Percentiles rank a stretch among this genome's conserved stretches.
These are phyloP conservation scores for Nitzschia palea DNA, from an alignment of 108 stramenopile species.

Conservation along the genomic window DNA sequence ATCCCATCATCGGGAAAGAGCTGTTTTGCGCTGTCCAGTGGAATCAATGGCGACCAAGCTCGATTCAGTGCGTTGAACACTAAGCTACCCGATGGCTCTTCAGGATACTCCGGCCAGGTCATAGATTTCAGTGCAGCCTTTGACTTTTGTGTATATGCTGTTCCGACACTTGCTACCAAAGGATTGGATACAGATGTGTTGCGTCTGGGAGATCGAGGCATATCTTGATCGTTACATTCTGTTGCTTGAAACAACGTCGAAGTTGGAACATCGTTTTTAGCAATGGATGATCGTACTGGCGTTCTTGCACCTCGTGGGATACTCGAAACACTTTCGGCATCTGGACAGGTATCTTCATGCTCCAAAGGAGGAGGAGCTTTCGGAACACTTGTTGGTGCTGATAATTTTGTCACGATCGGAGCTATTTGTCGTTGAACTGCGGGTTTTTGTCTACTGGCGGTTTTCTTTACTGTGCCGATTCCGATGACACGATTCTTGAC, in stretches of 20 bases:
- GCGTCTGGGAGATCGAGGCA: neutral
- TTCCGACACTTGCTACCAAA: conserved; percentile 3
- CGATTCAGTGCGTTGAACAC: conserved; percentile 51
- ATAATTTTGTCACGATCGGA: conserved; percentile 57
- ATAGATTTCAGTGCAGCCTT: conserved; percentile 25
- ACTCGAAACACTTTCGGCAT: neutral
- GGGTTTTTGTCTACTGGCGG: conserved; percentile 58
- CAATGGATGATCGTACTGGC: neutral
- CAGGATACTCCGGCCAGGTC: conserved; percentile 84
- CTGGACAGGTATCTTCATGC: neutral
- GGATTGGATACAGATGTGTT: conserved; percentile 18
- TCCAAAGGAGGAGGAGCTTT: neutral
- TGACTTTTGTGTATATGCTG: conserved; percentile 20
- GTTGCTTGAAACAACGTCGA: too few relatives aligned
- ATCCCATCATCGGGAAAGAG: conserved; percentile 76
- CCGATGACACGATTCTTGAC: conserved; percentile 43
- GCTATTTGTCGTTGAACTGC: conserved; percentile 78
- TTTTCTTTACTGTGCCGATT: conserved; percentile 41
- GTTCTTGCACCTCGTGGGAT: neutral
- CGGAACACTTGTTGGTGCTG: conserved; percentile 4
- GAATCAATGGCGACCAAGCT: conserved; percentile 61
- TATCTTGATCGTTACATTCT: too few relatives aligned
- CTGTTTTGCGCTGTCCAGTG: conserved; percentile 32
- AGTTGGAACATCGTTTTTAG: neutral
- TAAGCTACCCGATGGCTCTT: conserved; percentile 54